phyloP scores from a whole-genome alignment of 2,329 filamentous ascomycete genomes.

The Fusarium palustre region DNA sequence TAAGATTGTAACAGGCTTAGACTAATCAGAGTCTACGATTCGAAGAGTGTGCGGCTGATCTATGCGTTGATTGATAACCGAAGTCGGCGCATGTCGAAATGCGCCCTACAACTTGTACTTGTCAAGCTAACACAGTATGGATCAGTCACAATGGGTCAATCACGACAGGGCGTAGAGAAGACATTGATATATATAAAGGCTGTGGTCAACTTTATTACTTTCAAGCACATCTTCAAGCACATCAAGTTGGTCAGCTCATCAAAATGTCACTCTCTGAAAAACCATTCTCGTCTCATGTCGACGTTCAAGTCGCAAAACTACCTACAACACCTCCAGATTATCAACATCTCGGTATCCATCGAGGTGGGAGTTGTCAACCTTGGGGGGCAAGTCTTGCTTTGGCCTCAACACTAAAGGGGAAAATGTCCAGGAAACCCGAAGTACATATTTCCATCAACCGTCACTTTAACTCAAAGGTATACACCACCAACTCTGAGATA shows the following conservation, averaged over 20 bases:
- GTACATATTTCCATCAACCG: conserved; percentile 29
- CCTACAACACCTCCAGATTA: conserved; percentile 30
- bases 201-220: not conserved
- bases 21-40: not conserved
- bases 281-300: conserved; percentile 18
- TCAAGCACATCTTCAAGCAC: not conserved
- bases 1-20: conserved; percentile 7
- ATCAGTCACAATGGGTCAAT: conserved; percentile 36
- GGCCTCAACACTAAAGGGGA: conserved; percentile 17
- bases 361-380: conserved; percentile 14
- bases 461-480: conserved; percentile 44
- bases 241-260: not conserved
- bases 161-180: conserved; percentile 33
- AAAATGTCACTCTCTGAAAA: conserved; percentile 26
- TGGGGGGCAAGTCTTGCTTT: conserved; percentile 28
- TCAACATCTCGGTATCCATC: conserved; percentile 33
- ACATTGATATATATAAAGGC: not conserved
- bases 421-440: conserved; percentile 23
- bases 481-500: conserved; percentile 42
- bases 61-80: not conserved
- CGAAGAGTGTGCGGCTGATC: not conserved
- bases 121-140: conserved; percentile 31
- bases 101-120: conserved; percentile 42
- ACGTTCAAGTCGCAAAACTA: conserved; percentile 27
- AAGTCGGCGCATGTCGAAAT: conserved; percentile 28